Conservation (phyloP, 148 eudicot species). For the Rhododendron ferrugineum region DNA sequence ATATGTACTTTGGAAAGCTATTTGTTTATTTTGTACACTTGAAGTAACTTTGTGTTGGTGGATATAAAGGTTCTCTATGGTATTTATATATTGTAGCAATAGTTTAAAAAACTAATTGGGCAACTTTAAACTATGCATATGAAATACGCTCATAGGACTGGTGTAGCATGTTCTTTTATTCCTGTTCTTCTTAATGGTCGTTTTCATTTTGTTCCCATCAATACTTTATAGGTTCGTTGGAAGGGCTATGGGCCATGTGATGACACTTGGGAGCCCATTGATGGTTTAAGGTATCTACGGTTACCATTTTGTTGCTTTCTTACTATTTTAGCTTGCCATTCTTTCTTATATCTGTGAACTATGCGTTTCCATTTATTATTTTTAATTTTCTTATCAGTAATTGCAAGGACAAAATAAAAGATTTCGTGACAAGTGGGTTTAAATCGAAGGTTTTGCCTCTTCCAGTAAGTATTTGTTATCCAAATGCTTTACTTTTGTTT, state of each 20-base stretch:
- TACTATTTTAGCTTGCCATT: neutral
- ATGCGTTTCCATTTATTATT: neutral
- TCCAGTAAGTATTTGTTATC: conserved; percentile 19
- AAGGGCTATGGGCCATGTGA: conserved; percentile 31
- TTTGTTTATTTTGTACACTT: no score
- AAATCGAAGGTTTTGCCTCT: conserved; percentile 24
- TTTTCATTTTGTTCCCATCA: neutral
- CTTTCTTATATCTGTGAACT: neutral
- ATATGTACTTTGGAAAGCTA: neutral
- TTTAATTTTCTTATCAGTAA: conserved; percentile 5
- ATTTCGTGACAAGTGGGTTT: conserved; percentile 25
- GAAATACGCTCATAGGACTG: neutral
- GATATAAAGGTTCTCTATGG: neutral
- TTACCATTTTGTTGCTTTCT: neutral
- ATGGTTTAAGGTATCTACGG: conserved; percentile 22
- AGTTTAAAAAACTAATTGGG: neutral
- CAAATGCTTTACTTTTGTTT: neutral
- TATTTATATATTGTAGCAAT: neutral
- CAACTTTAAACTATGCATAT: neutral
- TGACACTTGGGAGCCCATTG: conserved; percentile 38
- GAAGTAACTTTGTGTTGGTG: neutral
- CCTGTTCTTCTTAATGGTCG: neutral
- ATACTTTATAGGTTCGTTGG: conserved; percentile 27
- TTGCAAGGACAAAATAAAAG: conserved; percentile 18
- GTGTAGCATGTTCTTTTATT: neutral